phyloP scores from a whole-genome alignment of 768 basidiomycete genomes.

The Phaeotremella skinneri region DNA sequence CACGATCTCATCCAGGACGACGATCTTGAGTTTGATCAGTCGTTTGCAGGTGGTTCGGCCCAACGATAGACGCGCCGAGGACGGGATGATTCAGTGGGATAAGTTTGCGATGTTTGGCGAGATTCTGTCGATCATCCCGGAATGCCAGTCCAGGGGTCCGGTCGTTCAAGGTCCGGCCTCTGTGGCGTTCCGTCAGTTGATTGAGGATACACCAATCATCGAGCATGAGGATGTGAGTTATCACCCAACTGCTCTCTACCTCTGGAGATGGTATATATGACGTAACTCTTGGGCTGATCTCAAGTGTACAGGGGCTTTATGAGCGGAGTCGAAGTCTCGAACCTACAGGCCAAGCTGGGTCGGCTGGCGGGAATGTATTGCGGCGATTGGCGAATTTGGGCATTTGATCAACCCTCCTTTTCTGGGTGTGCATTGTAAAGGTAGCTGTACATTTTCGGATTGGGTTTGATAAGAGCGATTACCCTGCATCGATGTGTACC shows the following conservation, averaged over 20 bases:
- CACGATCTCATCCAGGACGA: slow-evolving; percentile 61
- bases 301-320: slow-evolving; percentile 35
- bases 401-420: not conserved
- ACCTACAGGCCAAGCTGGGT: slow-evolving; percentile 5
- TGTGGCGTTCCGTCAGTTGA: slow-evolving; percentile 24
- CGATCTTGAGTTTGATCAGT: slow-evolving; percentile 82
- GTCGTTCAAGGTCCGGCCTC: slow-evolving; percentile 26
- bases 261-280: not conserved
- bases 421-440: no score
- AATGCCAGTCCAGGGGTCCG: slow-evolving; percentile 66
- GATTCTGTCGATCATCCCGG: slow-evolving; percentile 72
- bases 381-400: slow-evolving; percentile 6
- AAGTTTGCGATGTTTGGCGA: slow-evolving; percentile 91
- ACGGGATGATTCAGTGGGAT: slow-evolving; percentile 83
- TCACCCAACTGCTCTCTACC: not conserved
- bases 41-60: slow-evolving; percentile 75
- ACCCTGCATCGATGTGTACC: no score
- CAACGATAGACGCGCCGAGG: slow-evolving; percentile 66
- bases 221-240: slow-evolving; percentile 45
- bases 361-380: slow-evolving; percentile 5
- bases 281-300: no score
- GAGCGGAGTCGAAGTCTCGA: slow-evolving; percentile 34
- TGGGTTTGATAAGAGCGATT: no score
- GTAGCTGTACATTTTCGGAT: not conserved
- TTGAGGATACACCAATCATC: slow-evolving; percentile 41